phyloP scores from a whole-genome alignment of 805 yeast species.

The Metschnikowia chrysomelidarum region DNA sequence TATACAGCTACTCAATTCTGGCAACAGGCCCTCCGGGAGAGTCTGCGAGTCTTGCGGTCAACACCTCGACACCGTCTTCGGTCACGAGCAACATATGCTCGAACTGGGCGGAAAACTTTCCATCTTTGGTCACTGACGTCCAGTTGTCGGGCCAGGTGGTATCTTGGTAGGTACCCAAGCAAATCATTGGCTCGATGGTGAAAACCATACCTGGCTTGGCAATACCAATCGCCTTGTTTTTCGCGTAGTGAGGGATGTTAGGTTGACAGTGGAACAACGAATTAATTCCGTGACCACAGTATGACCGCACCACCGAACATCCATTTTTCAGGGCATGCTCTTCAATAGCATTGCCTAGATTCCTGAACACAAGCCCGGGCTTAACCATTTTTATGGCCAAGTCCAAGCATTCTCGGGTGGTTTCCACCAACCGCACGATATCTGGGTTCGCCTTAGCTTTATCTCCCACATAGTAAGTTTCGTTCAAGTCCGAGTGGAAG shows the following conservation, averaged over 20 bases:
- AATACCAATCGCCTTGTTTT: conserved; percentile 88
- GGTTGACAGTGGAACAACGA: conserved; percentile 88
- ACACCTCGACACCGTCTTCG: conserved; percentile 87
- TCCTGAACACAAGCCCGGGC: conserved; percentile 88
- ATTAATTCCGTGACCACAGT: conserved; percentile 93
- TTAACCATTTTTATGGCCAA: conserved; percentile 80
- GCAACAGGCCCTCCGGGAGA: conserved; percentile 88
- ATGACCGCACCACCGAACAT: conserved; percentile 85
- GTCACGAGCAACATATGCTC: conserved; percentile 93
- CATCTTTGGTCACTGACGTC: conserved; percentile 93
- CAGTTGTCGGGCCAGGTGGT: conserved; percentile 95
- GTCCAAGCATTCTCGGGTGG: conserved; percentile 81
- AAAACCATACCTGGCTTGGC: conserved; percentile 96
- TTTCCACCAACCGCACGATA: conserved; percentile 83
- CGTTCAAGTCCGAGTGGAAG: conserved; percentile 91
- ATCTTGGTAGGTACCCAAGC: conserved; percentile 79
- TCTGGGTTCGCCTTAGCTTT: conserved; percentile 79
- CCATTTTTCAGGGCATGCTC: conserved; percentile 74
- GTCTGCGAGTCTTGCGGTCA: conserved; percentile 73
- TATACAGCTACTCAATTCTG: conserved; percentile 1
- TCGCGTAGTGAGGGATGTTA: conserved; percentile 89
- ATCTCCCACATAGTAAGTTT: conserved; percentile 94
- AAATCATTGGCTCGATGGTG: conserved; percentile 97
- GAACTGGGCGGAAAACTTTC: conserved; percentile 87
- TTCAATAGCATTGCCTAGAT: conserved; percentile 85